Conservation (phyloP, 257 asterid genomes). For the Nicotiana paniculata region DNA sequence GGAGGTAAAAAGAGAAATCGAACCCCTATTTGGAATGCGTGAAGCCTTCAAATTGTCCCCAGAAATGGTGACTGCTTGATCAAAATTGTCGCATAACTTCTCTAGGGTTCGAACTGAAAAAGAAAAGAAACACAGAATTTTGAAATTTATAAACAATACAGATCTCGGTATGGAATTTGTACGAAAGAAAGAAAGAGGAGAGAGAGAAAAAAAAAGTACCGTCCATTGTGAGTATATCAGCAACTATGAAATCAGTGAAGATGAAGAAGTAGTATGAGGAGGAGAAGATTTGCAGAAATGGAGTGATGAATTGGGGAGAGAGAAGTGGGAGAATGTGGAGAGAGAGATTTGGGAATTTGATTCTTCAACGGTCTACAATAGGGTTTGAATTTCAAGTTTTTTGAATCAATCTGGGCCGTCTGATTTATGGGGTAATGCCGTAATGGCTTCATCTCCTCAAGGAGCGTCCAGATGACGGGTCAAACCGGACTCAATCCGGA, state of each 20-base stretch:
- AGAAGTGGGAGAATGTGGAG: neutral
- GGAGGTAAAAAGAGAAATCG: neutral
- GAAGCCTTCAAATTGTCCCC: conserved; percentile 7
- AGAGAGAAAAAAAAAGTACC: conserved; percentile 29
- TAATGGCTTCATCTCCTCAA: conserved; percentile 13
- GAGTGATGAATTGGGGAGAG: neutral
- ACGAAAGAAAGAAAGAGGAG: neutral
- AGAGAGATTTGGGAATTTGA: conserved; percentile 9
- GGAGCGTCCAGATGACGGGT: neutral
- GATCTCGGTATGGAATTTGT: neutral
- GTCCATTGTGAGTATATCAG: conserved; percentile 35
- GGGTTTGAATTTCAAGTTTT: neutral
- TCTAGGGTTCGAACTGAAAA: conserved; percentile 49
- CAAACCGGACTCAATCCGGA: neutral
- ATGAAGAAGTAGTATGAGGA: neutral
- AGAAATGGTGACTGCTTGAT: conserved; percentile 36
- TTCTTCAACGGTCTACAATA: conserved; percentile 28
- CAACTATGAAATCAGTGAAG: neutral
- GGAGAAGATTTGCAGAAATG: neutral
- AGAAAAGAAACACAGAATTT: neutral
- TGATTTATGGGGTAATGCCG: neutral
- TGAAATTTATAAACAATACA: neutral
- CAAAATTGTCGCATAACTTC: conserved; percentile 38
- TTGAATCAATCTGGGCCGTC: neutral
- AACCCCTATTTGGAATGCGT: conserved; percentile 7